Evolutionary conservation across 2,329 filamentous ascomycete species (phyloP), one percentile per base, ranked within the genome.

Genomic region (Boeremia exigua): DNA sequence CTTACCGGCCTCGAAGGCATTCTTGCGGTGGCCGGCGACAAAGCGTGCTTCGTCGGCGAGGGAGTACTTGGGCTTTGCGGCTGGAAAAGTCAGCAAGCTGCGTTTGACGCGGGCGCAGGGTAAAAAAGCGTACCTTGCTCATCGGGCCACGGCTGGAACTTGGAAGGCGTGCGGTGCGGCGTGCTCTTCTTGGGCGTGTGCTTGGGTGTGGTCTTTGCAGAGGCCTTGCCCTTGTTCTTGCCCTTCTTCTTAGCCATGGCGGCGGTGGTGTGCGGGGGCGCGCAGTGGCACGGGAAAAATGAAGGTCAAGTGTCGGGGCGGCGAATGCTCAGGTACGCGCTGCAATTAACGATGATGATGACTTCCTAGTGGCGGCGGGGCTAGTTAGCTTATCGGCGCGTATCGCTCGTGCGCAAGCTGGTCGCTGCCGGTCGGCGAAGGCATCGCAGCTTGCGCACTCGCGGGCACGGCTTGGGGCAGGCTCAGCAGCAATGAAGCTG

Each of bases 41-140:
- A 84, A 86, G 19, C 79, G 79, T 32, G 84, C 85, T 72, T 86
- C 85, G 61, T 88, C 82, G 59, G 79, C 78, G 71, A 88, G 78
- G 1, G 81, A 82, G 51, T 78, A 77, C 11, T 50, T 61, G 45
- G 61, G 54, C 40, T 59, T 56, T 28, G 42, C 58, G 56, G 57
- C 63, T 62, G 56, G 36, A 23, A 28, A 43, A 14, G 65, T 71
- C 60, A 71, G 62, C 56, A 61, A 32, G 27, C 23, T 52, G 52
- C 40, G 46, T 42, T 52, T 37, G 36, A 12, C 34, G 48, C 42
- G 51, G 56, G 37, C 36, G 49, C 53, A 53, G 19, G 29, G 53
- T 34, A 54, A 37, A 53, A 51, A 48, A 59, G 60, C 61, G 45
- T 68, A 69, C 65, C 29, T 48, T 63, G 59, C 17, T 62, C 57